phyloP scores from a whole-genome alignment of 2,329 filamentous ascomycete genomes.

The Stagonosporopsis chrysanthemi region DNA sequence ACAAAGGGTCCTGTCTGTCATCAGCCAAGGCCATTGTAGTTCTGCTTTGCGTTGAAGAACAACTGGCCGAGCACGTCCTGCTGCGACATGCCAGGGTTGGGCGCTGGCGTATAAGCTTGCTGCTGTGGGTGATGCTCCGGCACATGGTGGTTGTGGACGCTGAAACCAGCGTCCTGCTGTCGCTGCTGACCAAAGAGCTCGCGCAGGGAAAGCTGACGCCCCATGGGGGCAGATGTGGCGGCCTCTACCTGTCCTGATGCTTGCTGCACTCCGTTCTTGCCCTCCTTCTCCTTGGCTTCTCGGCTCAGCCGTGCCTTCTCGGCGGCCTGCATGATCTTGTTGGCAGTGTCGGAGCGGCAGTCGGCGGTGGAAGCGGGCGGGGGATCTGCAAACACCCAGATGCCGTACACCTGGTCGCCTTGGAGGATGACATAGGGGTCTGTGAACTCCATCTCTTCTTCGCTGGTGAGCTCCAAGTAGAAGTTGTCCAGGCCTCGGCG shows the following conservation, averaged over 20 bases:
- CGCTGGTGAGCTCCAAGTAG: slow-evolving; percentile 51
- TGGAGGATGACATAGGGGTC: slow-evolving; percentile 68
- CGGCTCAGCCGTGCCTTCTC: slow-evolving; percentile 59
- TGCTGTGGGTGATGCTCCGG: slow-evolving; percentile 9
- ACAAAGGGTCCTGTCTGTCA: neutral
- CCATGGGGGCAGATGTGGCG: slow-evolving; percentile 55
- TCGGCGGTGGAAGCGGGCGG: slow-evolving; percentile 63
- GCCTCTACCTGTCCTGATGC: slow-evolving; percentile 42
- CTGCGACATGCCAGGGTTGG: slow-evolving; percentile 30
- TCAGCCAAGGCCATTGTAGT: slow-evolving; percentile 37
- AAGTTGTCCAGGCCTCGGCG: slow-evolving; percentile 59
- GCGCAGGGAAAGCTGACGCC: slow-evolving; percentile 60
- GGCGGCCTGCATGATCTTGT: slow-evolving; percentile 64
- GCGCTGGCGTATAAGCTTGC: slow-evolving; percentile 24
- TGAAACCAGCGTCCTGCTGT: slow-evolving; percentile 60
- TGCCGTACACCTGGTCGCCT: slow-evolving; percentile 60
- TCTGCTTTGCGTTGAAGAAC: slow-evolving; percentile 47
- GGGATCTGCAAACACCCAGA: slow-evolving; percentile 71
- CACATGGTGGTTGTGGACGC: slow-evolving; percentile 45
- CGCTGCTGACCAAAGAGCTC: slow-evolving; percentile 64
- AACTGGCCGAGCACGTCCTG: slow-evolving; percentile 45
- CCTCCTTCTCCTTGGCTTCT: slow-evolving; percentile 40
- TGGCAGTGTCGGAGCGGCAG: slow-evolving; percentile 59
- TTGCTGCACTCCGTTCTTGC: slow-evolving; percentile 30
- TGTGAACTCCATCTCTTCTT: slow-evolving; percentile 56